These are phyloP conservation scores for Chaetomium sp. DNA, from an alignment of 2,329 filamentous ascomycete genomes.

Conservation along the genomic window DNA sequence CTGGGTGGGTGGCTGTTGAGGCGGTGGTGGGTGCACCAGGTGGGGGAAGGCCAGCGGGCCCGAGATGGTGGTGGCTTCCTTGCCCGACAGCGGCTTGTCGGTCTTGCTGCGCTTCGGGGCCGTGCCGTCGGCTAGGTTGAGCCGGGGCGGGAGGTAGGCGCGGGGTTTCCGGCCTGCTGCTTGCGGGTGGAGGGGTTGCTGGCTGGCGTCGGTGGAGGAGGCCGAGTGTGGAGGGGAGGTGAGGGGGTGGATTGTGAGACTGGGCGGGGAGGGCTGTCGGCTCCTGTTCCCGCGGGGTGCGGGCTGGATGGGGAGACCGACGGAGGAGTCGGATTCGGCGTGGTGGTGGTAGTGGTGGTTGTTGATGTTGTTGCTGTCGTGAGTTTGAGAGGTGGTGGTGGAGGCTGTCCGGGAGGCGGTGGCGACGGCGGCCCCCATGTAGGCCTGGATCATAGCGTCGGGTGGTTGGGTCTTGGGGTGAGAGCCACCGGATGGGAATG, in stretches of 20 bases:
- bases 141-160: constrained; percentile 15
- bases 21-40: constrained; percentile 14
- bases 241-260: neutral
- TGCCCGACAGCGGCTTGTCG: constrained; percentile 23
- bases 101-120: neutral
- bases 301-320: constrained; percentile 7
- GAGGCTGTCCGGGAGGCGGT: constrained; percentile 3
- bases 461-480: constrained; percentile 22
- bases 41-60: constrained; percentile 32
- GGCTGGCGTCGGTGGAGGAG: constrained; percentile 12
- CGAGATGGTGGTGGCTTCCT: constrained; percentile 29
- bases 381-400: neutral
- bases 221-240: constrained; percentile 2
- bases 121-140: constrained; percentile 17
- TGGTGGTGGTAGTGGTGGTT: neutral
- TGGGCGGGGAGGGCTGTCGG: constrained; percentile 1
- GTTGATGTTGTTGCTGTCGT: neutral
- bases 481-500: constrained; percentile 11
- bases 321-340: constrained; percentile 12
- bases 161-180: constrained; percentile 10
- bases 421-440: constrained; percentile 18
- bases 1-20: neutral
- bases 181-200: neutral
- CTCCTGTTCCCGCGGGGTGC: neutral
- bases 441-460: constrained; percentile 29